Percentiles rank a stretch among this genome's conserved stretches.
Evolutionary conservation across 2,329 filamentous ascomycete genomes (phyloP).

Genomic region (Ceratocystis lukuohia): DNA sequence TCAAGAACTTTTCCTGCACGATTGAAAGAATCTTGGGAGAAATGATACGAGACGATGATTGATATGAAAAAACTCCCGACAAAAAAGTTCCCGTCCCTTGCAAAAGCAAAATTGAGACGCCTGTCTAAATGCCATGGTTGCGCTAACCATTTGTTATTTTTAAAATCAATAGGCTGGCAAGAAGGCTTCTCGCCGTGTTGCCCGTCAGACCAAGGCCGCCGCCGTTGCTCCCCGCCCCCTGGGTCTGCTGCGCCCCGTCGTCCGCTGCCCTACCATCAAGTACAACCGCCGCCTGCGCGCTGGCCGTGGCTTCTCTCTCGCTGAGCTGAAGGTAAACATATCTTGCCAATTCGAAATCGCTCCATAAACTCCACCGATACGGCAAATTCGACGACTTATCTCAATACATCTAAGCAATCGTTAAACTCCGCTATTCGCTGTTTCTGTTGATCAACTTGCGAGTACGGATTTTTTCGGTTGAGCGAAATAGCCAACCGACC

Average conservation of each 20-base stretch:
- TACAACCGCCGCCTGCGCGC: conserved; percentile 97
- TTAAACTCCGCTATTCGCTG: background rate
- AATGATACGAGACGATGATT: conserved; percentile 9
- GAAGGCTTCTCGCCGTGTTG: conserved; percentile 84
- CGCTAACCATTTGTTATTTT: conserved; percentile 22
- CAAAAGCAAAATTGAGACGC: conserved; percentile 7
- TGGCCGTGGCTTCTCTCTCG: conserved; percentile 93
- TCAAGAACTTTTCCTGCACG: conserved; percentile 17
- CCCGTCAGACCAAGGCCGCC: conserved; percentile 88
- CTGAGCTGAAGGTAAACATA: conserved; percentile 83
- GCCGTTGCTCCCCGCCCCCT: conserved; percentile 90
- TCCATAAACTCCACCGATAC: conserved; percentile 6
- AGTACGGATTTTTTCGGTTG: background rate
- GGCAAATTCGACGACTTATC: background rate
- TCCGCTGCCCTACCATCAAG: conserved; percentile 95
- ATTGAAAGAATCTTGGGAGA: conserved; percentile 6
- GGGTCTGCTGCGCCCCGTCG: conserved; percentile 90
- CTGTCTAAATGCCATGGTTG: conserved; percentile 6
- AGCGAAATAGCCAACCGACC: background rate
- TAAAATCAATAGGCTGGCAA: conserved; percentile 60
- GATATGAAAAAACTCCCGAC: conserved; percentile 8
- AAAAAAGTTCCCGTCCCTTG: background rate
- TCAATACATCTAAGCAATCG: background rate
- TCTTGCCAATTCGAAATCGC: background rate
- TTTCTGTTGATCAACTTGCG: background rate